Evolutionary conservation across 2,329 filamentous ascomycete genomes (phyloP).

Genomic region (Gnomoniopsis sp.): DNA sequence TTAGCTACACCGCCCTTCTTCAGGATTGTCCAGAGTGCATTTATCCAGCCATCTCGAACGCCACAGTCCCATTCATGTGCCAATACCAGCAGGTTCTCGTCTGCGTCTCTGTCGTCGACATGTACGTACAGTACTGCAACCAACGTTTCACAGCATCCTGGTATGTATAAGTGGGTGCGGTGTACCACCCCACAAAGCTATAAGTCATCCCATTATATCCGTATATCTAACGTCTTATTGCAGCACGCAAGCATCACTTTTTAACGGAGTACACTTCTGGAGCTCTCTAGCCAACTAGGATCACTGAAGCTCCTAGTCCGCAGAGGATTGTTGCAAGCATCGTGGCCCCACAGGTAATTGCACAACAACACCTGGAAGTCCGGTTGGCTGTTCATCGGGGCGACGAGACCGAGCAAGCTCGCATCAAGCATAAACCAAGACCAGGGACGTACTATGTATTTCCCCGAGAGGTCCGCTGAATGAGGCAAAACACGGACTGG

Average conservation of each 20-base stretch:
- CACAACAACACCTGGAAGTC: constrained; percentile 3
- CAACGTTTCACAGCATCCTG: constrained; percentile 2
- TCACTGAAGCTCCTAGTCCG: neutral
- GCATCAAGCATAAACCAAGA: neutral
- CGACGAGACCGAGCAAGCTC: constrained; percentile 4
- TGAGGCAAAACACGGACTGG: neutral
- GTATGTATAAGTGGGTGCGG: neutral
- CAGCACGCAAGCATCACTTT: constrained; percentile 5
- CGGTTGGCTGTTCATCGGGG: constrained; percentile 11
- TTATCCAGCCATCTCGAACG: neutral
- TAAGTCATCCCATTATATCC: constrained; percentile 8
- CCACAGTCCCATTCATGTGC: neutral
- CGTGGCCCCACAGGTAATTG: constrained; percentile 9
- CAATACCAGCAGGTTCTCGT: neutral
- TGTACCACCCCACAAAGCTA: constrained; percentile 9
- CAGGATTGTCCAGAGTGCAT: neutral
- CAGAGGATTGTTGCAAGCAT: constrained; percentile 1
- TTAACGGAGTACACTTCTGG: constrained; percentile 7
- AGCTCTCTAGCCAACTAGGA: constrained; percentile 3
- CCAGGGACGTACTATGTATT: neutral
- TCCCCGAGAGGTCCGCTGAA: neutral
- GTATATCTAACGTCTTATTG: constrained; percentile 13
- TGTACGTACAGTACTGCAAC: too few species aligned
- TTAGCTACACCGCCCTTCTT: neutral
- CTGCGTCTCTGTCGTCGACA: neutral